Conservation (phyloP, 495 filamentous ascomycete species). For the Talaromyces borbonicus region DNA sequence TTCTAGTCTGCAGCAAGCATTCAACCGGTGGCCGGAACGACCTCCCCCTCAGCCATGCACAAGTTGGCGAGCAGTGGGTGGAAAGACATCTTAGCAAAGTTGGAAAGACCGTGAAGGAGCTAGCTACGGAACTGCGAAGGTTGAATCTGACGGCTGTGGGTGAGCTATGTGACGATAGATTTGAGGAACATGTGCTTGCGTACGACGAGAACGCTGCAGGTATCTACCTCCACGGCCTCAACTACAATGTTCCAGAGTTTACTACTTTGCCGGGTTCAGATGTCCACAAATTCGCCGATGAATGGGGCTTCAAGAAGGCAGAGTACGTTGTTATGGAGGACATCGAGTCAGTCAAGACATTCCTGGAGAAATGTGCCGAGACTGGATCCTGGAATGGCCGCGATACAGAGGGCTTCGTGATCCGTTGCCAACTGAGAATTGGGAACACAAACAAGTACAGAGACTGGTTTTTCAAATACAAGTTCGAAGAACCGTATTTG, state of each 20-base stretch:
- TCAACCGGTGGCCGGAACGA: conserved; percentile 73
- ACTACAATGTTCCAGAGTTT: conserved; percentile 85
- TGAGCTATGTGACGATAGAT: conserved; percentile 90
- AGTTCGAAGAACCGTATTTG: conserved; percentile 97
- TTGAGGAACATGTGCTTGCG: conserved; percentile 93
- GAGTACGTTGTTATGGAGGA: conserved; percentile 71
- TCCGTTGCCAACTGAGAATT: conserved; percentile 68
- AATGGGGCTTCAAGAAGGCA: conserved; percentile 90
- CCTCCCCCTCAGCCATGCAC: conserved; percentile 64
- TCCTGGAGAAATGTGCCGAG: conserved; percentile 74
- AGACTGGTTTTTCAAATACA: conserved; percentile 99
- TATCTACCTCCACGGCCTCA: conserved; percentile 91
- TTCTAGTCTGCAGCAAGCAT: conserved; percentile 96
- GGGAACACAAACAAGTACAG: conserved; percentile 40
- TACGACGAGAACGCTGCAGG: conserved; percentile 79
- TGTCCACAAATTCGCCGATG: conserved; percentile 80
- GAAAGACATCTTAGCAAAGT: conserved; percentile 65
- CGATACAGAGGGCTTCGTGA: conserved; percentile 94
- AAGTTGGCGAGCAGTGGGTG: conserved; percentile 75
- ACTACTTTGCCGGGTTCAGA: conserved; percentile 67
- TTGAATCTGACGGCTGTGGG: conserved; percentile 91
- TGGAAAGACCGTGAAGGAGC: conserved; percentile 65
- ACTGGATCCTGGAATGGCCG: conserved; percentile 79
- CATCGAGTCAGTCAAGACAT: conserved; percentile 58
- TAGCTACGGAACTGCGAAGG: conserved; percentile 61